Evolutionary conservation across 2,329 filamentous ascomycete genomes (phyloP).

Genomic region (Mycosphaerella sp.): DNA sequence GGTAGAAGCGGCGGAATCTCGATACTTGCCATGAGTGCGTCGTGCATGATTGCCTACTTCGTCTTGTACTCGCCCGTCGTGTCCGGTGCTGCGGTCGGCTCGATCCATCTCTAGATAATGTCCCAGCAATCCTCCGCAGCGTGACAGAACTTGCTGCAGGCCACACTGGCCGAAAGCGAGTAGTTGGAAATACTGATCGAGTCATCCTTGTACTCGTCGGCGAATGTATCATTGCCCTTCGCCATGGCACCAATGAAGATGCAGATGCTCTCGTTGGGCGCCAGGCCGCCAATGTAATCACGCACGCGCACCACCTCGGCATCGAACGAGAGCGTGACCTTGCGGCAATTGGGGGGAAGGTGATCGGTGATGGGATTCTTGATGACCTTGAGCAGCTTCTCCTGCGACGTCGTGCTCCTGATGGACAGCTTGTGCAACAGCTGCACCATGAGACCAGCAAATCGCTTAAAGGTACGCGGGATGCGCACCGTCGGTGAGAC

Average conservation of each 20-base stretch:
- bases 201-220: slow-evolving; percentile 89
- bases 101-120: slow-evolving; percentile 58
- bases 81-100: not conserved
- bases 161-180: slow-evolving; percentile 93
- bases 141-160: slow-evolving; percentile 99
- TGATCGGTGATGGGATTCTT: slow-evolving; percentile 98
- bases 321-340: slow-evolving; percentile 94
- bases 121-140: slow-evolving; percentile 95
- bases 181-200: slow-evolving; percentile 98
- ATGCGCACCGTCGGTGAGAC: slow-evolving; percentile 98
- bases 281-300: slow-evolving; percentile 78
- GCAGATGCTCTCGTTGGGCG: slow-evolving; percentile 83
- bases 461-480: slow-evolving; percentile 96
- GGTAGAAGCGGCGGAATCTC: slow-evolving; percentile 2
- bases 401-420: slow-evolving; percentile 90
- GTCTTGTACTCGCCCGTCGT: not conserved
- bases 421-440: slow-evolving; percentile 92
- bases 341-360: slow-evolving; percentile 91
- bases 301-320: slow-evolving; percentile 77
- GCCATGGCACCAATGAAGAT: slow-evolving; percentile 99
- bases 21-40: slow-evolving; percentile 21
- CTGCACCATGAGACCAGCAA: slow-evolving; percentile 97
- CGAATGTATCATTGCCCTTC: slow-evolving; percentile 92
- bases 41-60: slow-evolving; percentile 6
- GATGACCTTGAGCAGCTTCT: slow-evolving; percentile 95